Evolutionary conservation across 176 grass and related monocot species (phyloP).

Genomic region (Bothriochloa decipiens): DNA sequence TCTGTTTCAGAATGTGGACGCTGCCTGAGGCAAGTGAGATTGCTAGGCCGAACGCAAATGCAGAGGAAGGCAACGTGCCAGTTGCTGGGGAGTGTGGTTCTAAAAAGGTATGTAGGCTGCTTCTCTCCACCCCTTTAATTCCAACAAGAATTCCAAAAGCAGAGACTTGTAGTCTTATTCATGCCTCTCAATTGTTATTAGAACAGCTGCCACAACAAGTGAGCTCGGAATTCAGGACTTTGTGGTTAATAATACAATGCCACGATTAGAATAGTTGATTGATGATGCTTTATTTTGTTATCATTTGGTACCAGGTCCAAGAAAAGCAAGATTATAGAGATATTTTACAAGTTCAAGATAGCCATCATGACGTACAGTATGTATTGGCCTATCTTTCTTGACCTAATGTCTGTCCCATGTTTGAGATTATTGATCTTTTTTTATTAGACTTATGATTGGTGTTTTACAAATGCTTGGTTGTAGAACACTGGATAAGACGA

Average conservation of each 20-base stretch:
- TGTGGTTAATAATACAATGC: conserved; percentile 20
- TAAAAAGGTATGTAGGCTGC: conserved; percentile 50
- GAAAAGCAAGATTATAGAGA: conserved; percentile 57
- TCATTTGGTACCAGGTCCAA: conserved; percentile 49
- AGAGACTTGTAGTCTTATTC: background rate
- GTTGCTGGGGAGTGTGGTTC: conserved; percentile 60
- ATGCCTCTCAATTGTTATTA: conserved; percentile 5
- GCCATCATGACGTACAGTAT: conserved; percentile 73
- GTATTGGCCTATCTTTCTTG: conserved; percentile 35
- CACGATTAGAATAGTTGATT: background rate
- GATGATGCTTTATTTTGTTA: conserved; percentile 9
- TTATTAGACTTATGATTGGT: background rate
- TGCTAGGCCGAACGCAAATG: conserved; percentile 46
- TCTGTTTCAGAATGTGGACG: conserved; percentile 79
- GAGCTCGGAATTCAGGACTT: background rate
- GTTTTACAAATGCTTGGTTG: conserved; percentile 24
- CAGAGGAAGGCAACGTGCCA: conserved; percentile 39
- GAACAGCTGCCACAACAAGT: background rate
- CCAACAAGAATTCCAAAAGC: background rate
- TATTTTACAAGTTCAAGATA: conserved; percentile 51
- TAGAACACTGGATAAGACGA: conserved; percentile 79
- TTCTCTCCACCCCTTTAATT: background rate
- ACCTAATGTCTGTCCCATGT: conserved; percentile 16
- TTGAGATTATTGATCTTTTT: background rate
- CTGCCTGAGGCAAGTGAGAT: conserved; percentile 76